Evolutionary conservation across 768 basidiomycete species (phyloP).

Genomic region (Lentinula sp.): DNA sequence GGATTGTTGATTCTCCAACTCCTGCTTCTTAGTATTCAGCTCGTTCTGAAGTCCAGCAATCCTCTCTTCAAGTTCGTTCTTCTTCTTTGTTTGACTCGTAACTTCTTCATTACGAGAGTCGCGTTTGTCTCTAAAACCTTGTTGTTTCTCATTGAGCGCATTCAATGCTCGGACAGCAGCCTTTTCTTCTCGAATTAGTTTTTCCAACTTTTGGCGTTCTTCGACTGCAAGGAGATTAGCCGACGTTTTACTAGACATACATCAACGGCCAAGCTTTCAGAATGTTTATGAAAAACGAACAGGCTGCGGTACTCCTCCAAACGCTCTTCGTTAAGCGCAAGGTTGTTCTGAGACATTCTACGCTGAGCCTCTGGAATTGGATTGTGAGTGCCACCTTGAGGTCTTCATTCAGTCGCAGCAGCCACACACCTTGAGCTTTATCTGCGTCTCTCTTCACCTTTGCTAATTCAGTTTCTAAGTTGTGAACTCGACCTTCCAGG

Average conservation of each 20-base stretch:
- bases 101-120: slow-evolving; percentile 52
- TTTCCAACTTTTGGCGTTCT: slow-evolving; percentile 83
- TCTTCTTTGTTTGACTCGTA: slow-evolving; percentile 38
- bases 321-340: slow-evolving; percentile 77
- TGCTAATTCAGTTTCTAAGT: slow-evolving; percentile 58
- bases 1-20: slow-evolving; percentile 79
- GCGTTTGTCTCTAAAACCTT: slow-evolving; percentile 55
- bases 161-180: slow-evolving; percentile 55
- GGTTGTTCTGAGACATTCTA: slow-evolving; percentile 63
- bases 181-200: slow-evolving; percentile 78
- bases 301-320: slow-evolving; percentile 82
- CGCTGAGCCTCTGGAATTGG: slow-evolving; percentile 59
- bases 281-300: slow-evolving; percentile 32
- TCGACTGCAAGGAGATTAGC: slow-evolving; percentile 77
- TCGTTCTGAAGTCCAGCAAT: slow-evolving; percentile 43
- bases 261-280: neutral
- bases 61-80: slow-evolving; percentile 29
- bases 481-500: slow-evolving; percentile 41
- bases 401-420: neutral
- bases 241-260: slow-evolving; percentile 56
- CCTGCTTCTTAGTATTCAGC: slow-evolving; percentile 60
- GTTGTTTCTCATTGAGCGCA: slow-evolving; percentile 64
- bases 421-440: slow-evolving; percentile 64
- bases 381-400: slow-evolving; percentile 5
- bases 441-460: slow-evolving; percentile 65